phyloP scores from a whole-genome alignment of 2,329 filamentous ascomycete genomes.

The Venturia effusa region DNA sequence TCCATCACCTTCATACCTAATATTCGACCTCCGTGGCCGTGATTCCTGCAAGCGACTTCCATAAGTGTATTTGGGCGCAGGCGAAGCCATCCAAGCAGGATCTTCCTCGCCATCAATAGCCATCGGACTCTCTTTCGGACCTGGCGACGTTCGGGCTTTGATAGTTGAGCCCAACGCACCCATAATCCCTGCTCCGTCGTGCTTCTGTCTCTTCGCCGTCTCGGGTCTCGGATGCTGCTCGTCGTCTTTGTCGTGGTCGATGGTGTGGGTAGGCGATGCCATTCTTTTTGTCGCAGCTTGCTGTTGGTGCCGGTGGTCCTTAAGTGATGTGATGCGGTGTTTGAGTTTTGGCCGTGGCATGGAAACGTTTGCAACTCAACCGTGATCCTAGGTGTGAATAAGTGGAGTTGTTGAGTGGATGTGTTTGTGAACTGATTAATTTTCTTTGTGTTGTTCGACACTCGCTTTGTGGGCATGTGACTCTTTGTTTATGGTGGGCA shows the following conservation, averaged over 20 bases:
- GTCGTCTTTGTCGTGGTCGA: neutral
- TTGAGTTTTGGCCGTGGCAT: neutral
- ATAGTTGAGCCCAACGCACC: neutral
- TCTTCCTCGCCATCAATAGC: neutral
- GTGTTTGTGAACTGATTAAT: neutral
- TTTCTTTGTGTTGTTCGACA: neutral
- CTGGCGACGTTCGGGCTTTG: neutral
- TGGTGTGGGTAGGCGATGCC: neutral
- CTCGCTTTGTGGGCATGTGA: no score
- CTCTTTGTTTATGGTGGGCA: neutral
- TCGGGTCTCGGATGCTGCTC: neutral
- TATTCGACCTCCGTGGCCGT: neutral
- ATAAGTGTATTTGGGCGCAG: neutral
- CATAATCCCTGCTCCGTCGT: neutral
- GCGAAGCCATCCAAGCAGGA: neutral
- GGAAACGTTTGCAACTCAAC: neutral
- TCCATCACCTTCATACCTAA: neutral
- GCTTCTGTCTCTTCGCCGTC: neutral
- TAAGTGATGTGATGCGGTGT: neutral
- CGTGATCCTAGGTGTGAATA: neutral
- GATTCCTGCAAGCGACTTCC: neutral
- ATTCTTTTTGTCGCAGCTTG: neutral
- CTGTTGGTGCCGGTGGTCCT: neutral
- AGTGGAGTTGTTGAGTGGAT: neutral
- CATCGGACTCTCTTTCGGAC: neutral